Conservation (phyloP, 257 asterid species). For the Gentiana dahurica region DNA sequence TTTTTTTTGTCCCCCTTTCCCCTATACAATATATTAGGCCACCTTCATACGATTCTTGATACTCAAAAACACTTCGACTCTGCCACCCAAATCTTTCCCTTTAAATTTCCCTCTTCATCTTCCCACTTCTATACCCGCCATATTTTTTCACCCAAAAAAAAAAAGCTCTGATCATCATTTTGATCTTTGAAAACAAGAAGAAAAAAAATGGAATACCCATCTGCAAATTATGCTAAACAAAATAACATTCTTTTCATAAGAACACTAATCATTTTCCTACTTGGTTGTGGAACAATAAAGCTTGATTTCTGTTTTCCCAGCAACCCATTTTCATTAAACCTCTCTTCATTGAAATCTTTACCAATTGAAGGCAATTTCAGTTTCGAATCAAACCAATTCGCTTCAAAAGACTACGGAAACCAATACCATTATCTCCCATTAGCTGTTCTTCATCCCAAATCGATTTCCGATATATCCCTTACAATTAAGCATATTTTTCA, state of each 20-base stretch:
- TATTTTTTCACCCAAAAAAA: slow-evolving; percentile 7
- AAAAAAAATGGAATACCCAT: slow-evolving; percentile 21
- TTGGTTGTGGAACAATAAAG: slow-evolving; percentile 33
- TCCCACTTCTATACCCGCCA: slow-evolving; percentile 20
- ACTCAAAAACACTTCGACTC: slow-evolving; percentile 57
- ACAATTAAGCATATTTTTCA: slow-evolving; percentile 65
- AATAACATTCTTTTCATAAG: slow-evolving; percentile 22
- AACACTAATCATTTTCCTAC: slow-evolving; percentile 26
- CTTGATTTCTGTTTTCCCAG: slow-evolving; percentile 25
- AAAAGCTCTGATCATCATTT: slow-evolving; percentile 3
- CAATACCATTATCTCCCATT: slow-evolving; percentile 49
- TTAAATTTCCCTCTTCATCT: slow-evolving; percentile 40
- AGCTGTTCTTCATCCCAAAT: slow-evolving; percentile 72
- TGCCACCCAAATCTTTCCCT: slow-evolving; percentile 25
- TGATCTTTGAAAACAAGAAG: slow-evolving; percentile 17
- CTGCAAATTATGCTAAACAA: slow-evolving; percentile 12
- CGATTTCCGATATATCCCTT: slow-evolving; percentile 51
- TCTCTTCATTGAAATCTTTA: slow-evolving; percentile 25
- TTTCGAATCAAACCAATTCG: slow-evolving; percentile 52
- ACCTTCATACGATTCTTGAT: slow-evolving; percentile 59
- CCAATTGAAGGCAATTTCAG: slow-evolving; percentile 48
- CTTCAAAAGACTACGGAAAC: slow-evolving; percentile 73
- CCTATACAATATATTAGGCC: slow-evolving; percentile 29
- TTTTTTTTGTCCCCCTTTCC: slow-evolving; percentile 1
- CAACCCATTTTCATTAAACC: slow-evolving; percentile 24